Conservation (phyloP, 2,329 filamentous ascomycete genomes). For the Exophiala sideris region DNA sequence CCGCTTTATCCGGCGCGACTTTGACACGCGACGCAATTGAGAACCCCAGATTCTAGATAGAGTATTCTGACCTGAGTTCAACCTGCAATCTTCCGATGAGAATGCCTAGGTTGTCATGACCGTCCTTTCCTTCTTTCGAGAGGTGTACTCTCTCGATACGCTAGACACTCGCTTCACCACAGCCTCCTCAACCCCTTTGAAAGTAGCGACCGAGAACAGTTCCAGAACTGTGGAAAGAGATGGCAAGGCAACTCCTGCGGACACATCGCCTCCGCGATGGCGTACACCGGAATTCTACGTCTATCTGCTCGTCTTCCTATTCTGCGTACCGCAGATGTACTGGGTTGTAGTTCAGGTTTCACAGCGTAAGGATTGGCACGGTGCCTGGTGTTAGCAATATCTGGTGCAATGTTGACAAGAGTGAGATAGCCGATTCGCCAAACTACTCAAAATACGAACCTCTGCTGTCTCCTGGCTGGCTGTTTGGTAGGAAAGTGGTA, state of each 20-base stretch:
- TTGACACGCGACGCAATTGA: not conserved
- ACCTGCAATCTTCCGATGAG: not conserved
- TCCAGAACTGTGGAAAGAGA: slow-evolving; percentile 25
- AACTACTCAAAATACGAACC: slow-evolving; percentile 71
- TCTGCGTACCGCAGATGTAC: slow-evolving; percentile 79
- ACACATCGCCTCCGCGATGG: slow-evolving; percentile 69
- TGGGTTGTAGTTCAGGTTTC: slow-evolving; percentile 86
- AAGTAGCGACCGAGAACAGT: slow-evolving; percentile 53
- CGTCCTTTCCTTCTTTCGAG: slow-evolving; percentile 41
- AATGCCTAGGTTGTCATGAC: slow-evolving; percentile 18
- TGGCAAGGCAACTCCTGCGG: slow-evolving; percentile 37
- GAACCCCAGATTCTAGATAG: not conserved
- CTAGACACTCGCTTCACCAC: slow-evolving; percentile 71
- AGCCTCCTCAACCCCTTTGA: slow-evolving; percentile 66
- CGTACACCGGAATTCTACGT: slow-evolving; percentile 78
- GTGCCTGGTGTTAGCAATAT: not conserved
- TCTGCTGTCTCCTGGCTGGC: slow-evolving; percentile 78
- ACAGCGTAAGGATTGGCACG: slow-evolving; percentile 54
- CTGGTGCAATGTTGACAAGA: slow-evolving; percentile 10
- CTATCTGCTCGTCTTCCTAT: slow-evolving; percentile 68
- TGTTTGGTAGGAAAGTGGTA: slow-evolving; percentile 85
- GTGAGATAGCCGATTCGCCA: slow-evolving; percentile 66
- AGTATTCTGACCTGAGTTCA: not conserved
- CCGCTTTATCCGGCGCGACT: too few species aligned
- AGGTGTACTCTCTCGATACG: slow-evolving; percentile 63